Evolutionary conservation across 768 basidiomycete species (phyloP).

Genomic region (Sistotremastrum suecicum): DNA sequence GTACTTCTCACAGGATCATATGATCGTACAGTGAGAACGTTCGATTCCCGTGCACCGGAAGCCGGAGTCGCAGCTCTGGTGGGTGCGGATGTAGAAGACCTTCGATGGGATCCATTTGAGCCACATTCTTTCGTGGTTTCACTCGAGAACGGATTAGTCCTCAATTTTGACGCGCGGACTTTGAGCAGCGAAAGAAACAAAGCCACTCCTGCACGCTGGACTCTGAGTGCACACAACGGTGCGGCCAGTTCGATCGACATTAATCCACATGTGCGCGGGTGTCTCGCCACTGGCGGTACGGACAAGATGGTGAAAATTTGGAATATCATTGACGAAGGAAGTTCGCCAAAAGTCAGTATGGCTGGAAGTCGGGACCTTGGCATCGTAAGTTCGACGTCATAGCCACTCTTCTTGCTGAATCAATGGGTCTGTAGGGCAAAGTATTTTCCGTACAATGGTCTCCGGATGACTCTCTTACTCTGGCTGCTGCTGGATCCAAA

Average conservation of each 20-base stretch:
- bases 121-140: slow-evolving; percentile 58
- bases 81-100: slow-evolving; percentile 85
- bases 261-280: slow-evolving; percentile 80
- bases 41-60: slow-evolving; percentile 78
- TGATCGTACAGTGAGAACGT: slow-evolving; percentile 88
- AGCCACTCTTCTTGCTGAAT: neutral
- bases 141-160: slow-evolving; percentile 84
- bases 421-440: slow-evolving; percentile 53
- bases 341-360: slow-evolving; percentile 61
- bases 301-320: slow-evolving; percentile 95
- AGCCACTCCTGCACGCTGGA: slow-evolving; percentile 67
- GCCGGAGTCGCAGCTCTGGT: slow-evolving; percentile 73
- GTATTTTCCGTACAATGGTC: slow-evolving; percentile 88
- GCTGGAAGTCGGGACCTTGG: slow-evolving; percentile 84
- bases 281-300: slow-evolving; percentile 84
- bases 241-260: slow-evolving; percentile 81
- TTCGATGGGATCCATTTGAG: slow-evolving; percentile 96
- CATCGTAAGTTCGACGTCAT: slow-evolving; percentile 40
- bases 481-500: slow-evolving; percentile 90
- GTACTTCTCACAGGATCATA: slow-evolving; percentile 89
- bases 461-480: slow-evolving; percentile 85
- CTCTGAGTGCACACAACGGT: slow-evolving; percentile 86
- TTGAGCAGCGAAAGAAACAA: slow-evolving; percentile 53
- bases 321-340: slow-evolving; percentile 65
- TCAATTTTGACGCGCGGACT: slow-evolving; percentile 84